Evolutionary conservation across 257 asterid genomes (phyloP).

Genomic region (Nicotiana sylvestris): DNA sequence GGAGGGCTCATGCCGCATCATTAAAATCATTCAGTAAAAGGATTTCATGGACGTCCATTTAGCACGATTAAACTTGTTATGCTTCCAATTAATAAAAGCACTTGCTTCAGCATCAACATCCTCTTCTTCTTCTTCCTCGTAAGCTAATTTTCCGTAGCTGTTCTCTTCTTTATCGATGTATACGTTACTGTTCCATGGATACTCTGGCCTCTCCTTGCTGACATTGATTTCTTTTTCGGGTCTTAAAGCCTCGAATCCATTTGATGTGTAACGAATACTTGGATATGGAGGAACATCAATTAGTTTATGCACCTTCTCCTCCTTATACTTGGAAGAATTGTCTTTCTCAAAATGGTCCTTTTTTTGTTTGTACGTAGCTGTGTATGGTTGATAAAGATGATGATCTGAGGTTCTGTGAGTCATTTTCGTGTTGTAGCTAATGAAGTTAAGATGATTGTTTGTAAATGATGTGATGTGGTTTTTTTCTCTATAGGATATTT

Average conservation of each 20-base stretch:
- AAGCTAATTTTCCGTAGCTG: neutral
- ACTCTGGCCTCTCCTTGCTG: neutral
- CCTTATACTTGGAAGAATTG: neutral
- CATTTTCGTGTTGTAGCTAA: neutral
- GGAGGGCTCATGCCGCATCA: neutral
- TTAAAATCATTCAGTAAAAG: neutral
- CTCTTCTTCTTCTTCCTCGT: neutral
- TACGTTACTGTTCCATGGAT: neutral
- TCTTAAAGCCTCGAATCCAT: neutral
- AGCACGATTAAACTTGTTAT: neutral
- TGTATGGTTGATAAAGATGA: neutral
- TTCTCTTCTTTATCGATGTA: neutral
- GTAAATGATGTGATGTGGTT: neutral
- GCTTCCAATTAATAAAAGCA: neutral
- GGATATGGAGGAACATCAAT: conserved; percentile 9
- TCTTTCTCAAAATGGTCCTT: neutral
- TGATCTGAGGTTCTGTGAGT: neutral
- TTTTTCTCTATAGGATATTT: neutral
- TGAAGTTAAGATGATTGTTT: neutral
- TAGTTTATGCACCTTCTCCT: neutral
- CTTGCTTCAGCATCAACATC: neutral
- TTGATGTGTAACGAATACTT: neutral
- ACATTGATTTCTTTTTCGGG: neutral
- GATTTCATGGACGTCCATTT: neutral
- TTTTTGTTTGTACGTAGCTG: neutral